phyloP scores from a whole-genome alignment of 2,329 filamentous ascomycete genomes.

The Venturia asperata region DNA sequence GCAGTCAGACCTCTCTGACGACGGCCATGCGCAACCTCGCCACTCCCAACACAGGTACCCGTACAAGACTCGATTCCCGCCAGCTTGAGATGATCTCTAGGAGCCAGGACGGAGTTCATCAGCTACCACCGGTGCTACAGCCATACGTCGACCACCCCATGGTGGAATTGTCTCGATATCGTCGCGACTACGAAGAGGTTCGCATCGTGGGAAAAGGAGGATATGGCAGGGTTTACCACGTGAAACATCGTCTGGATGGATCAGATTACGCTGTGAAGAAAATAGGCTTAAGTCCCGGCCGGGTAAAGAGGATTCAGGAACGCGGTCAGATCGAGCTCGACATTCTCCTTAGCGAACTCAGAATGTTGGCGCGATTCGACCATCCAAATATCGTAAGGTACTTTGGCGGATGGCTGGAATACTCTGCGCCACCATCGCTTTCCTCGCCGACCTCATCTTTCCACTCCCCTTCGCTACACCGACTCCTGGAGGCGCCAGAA shows the following conservation, averaged over 20 bases:
- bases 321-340: constrained; percentile 49
- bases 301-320: constrained; percentile 46
- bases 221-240: constrained; percentile 58
- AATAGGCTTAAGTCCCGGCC: constrained; percentile 49
- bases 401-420: constrained; percentile 57
- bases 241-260: constrained; percentile 54
- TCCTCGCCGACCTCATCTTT: background rate
- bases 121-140: constrained; percentile 16
- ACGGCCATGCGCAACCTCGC: constrained; percentile 10
- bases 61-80: background rate
- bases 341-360: constrained; percentile 52
- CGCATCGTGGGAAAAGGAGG: constrained; percentile 56
- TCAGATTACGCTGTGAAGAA: constrained; percentile 60
- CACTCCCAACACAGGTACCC: background rate
- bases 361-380: constrained; percentile 54
- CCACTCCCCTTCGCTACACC: background rate
- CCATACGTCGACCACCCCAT: constrained; percentile 22
- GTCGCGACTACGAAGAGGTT: constrained; percentile 47
- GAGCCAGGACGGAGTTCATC: background rate
- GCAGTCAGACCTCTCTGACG: background rate
- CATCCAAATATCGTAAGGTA: constrained; percentile 63
- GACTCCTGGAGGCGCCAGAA: constrained; percentile 5
- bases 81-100: background rate
- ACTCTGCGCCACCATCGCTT: background rate
- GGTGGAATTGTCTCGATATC: constrained; percentile 38